These are phyloP conservation scores for Dendrocalamus sinicus DNA, from an alignment of 176 grass and related monocot species.

Conservation along the genomic window DNA sequence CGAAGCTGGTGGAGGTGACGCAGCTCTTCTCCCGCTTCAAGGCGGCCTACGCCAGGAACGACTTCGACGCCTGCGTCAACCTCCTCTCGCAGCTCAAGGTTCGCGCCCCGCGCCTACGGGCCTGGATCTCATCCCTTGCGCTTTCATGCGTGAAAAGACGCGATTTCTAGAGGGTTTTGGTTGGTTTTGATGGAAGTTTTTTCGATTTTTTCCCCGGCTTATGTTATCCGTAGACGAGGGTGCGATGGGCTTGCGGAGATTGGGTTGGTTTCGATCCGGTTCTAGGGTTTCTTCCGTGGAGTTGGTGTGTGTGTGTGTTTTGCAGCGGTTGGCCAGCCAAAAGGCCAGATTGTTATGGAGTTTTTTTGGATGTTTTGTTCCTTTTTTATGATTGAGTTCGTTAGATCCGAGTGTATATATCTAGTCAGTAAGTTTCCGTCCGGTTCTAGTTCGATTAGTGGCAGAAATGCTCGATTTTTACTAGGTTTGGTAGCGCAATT, in stretches of 20 bases:
- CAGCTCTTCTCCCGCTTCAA: constrained; percentile 90
- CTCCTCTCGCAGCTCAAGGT: constrained; percentile 97
- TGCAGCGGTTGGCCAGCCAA: not conserved
- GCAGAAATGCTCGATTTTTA: not conserved
- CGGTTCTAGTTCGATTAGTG: not conserved
- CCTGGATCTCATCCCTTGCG: not conserved
- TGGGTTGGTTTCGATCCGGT: not conserved
- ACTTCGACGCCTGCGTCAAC: constrained; percentile 57
- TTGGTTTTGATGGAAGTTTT: not conserved
- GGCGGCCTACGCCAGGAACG: constrained; percentile 64
- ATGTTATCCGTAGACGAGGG: not conserved
- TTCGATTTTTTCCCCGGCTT: not conserved
- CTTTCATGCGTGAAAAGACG: not conserved
- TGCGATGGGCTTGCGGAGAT: not conserved
- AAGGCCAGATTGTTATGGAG: not conserved
- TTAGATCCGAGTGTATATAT: not conserved
- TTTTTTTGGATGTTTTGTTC: not conserved
- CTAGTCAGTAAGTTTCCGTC: not conserved
- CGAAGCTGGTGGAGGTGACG: constrained; percentile 67
- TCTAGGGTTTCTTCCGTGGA: constrained; percentile 21
- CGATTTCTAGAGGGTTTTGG: not conserved
- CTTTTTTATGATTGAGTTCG: not conserved
- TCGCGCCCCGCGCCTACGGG: not conserved
- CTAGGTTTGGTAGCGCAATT: not conserved
- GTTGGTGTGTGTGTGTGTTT: not conserved